phyloP scores from a whole-genome alignment of 768 basidiomycete genomes.

The Hortiboletus flavorubellus region DNA sequence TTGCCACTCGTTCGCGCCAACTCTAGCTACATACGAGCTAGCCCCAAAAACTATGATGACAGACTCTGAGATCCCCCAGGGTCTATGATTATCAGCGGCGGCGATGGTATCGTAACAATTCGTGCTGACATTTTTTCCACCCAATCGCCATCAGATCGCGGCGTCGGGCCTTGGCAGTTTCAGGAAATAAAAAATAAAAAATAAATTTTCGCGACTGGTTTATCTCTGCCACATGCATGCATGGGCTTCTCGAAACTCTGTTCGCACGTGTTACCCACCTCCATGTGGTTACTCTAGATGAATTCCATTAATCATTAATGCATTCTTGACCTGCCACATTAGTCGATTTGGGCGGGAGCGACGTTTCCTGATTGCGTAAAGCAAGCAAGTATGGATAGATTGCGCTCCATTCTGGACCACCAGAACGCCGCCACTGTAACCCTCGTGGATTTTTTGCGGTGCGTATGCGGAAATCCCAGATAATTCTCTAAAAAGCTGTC shows the following conservation, averaged over 20 bases:
- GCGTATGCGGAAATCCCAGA: neutral
- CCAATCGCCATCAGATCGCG: conserved; percentile 6
- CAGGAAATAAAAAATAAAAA: neutral
- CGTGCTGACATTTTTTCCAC: conserved; percentile 2
- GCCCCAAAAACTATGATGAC: neutral
- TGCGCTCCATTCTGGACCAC: neutral
- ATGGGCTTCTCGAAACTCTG: neutral
- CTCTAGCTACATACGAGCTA: neutral
- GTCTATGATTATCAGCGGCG: conserved; percentile 1
- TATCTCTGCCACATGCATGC: neutral
- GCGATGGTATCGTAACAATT: neutral
- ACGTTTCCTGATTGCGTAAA: conserved; percentile 1
- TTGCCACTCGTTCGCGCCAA: neutral
- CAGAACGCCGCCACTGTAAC: conserved; percentile 5
- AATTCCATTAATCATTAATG: neutral
- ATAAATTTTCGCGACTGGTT: neutral
- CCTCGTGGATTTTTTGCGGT: conserved; percentile 2
- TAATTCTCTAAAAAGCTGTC: conserved; percentile 3
- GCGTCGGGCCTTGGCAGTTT: conserved; percentile 1
- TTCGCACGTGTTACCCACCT: neutral
- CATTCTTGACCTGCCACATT: neutral
- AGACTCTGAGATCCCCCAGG: neutral
- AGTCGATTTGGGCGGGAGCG: conserved; percentile 1
- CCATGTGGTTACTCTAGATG: neutral
- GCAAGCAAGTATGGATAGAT: neutral